Evolutionary conservation across 108 stramenopile genomes (phyloP).

Genomic region (Fragilaria crotonensis): DNA sequence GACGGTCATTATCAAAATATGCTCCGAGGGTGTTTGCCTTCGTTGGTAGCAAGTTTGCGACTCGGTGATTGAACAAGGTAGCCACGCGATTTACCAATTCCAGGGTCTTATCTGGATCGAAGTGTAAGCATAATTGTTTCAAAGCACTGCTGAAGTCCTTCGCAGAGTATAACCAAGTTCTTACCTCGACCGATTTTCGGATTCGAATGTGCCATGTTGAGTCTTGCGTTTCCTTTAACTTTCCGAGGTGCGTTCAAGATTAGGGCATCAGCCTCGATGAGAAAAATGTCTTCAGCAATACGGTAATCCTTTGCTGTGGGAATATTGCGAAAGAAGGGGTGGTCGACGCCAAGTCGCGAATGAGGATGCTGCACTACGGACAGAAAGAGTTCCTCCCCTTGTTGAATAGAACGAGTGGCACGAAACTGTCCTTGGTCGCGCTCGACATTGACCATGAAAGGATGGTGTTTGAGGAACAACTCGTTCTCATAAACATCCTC

Average conservation of each 20-base stretch:
- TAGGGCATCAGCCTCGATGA: not conserved
- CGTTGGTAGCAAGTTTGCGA: not conserved
- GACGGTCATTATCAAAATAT: not conserved
- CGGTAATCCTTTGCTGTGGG: not conserved
- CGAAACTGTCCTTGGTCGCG: not conserved
- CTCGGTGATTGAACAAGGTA: not conserved
- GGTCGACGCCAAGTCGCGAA: not conserved
- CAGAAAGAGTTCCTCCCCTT: conserved; percentile 5
- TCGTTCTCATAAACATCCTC: not conserved
- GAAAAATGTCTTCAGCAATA: not conserved
- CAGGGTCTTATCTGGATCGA: no score
- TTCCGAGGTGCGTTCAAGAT: not conserved
- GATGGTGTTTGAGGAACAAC: conserved; percentile 6
- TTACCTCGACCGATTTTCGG: not conserved
- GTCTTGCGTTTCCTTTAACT: not conserved
- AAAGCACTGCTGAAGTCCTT: no score
- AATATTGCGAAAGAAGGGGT: not conserved
- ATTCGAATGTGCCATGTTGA: not conserved
- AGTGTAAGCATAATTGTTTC: no score
- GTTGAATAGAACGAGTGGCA: not conserved
- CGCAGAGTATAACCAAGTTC: no score
- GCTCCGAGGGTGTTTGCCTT: not conserved
- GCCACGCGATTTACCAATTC: no score
- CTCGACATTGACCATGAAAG: not conserved
- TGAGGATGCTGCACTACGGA: not conserved